Conservation (phyloP, 169 alveolate genomes). For the Plasmodium falciparum region DNA sequence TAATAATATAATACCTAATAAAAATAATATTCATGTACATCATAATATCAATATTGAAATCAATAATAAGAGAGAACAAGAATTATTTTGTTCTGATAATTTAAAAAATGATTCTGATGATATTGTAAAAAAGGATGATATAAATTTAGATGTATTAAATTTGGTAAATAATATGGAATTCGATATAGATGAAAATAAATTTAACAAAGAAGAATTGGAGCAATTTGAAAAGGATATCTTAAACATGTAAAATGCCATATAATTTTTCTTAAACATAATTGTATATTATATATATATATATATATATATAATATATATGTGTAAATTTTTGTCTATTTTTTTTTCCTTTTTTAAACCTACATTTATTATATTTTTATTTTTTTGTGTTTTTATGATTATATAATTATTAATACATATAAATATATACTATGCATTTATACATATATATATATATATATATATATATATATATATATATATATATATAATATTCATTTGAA, state of each 20-base stretch:
- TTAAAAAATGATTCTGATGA: conserved; percentile 3
- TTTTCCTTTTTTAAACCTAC: too few relatives aligned
- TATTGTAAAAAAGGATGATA: conserved; percentile 12
- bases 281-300: conserved; percentile 4
- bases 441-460: too few relatives aligned
- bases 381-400: too few relatives aligned
- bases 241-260: conserved; percentile 2
- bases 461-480: too few relatives aligned
- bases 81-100: neutral
- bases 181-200: conserved; percentile 26
- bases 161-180: conserved; percentile 34
- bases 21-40: neutral
- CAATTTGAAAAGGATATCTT: conserved; percentile 63
- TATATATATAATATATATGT: conserved; percentile 3
- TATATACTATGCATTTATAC: too few relatives aligned
- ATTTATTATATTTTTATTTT: too few relatives aligned
- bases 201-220: conserved; percentile 50
- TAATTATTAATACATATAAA: too few relatives aligned
- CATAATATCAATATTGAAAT: neutral
- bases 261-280: neutral
- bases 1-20: neutral
- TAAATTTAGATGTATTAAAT: conserved; percentile 27
- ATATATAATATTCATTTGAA: too few relatives aligned
- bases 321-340: neutral
- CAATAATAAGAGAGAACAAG: neutral